Evolutionary conservation across 371 early-diverging fungal genomes (phyloP).

Genomic region (Nematocida minor): DNA sequence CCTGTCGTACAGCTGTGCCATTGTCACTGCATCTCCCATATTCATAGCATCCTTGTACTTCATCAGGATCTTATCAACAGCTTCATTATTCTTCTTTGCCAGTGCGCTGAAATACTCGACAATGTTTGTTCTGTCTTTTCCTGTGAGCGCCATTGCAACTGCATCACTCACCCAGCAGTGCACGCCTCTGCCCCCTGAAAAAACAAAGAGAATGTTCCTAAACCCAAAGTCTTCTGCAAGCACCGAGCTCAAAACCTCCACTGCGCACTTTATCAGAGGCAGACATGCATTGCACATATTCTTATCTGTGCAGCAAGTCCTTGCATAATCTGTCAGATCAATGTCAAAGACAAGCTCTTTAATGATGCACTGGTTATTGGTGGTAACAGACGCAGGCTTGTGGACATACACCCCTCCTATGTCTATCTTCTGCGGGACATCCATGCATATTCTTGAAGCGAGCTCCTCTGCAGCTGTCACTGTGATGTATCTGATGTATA

Average conservation of each 20-base stretch:
- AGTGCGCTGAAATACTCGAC: constrained; percentile 68
- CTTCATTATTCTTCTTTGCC: neutral
- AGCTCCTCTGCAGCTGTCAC: constrained; percentile 71
- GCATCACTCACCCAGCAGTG: constrained; percentile 97
- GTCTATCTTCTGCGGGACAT: constrained; percentile 83
- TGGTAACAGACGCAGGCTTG: constrained; percentile 67
- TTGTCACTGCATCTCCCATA: neutral
- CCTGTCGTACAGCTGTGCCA: constrained; percentile 69
- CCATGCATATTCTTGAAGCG: constrained; percentile 69
- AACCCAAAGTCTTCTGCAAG: constrained; percentile 84
- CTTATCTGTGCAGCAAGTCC: constrained; percentile 78
- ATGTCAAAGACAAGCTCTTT: constrained; percentile 98
- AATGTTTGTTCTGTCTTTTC: constrained; percentile 75
- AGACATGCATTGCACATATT: constrained; percentile 82
- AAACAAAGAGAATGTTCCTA: constrained; percentile 83
- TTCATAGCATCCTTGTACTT: constrained; percentile 30
- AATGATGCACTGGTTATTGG: constrained; percentile 71
- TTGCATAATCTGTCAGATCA: constrained; percentile 95
- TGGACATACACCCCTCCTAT: constrained; percentile 86
- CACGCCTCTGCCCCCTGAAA: constrained; percentile 90
- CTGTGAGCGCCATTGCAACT: constrained; percentile 71
- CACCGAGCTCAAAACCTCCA: constrained; percentile 72
- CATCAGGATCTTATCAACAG: constrained; percentile 38
- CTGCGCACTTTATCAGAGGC: constrained; percentile 80
- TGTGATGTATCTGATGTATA: constrained; percentile 79